These are phyloP conservation scores for Tephrocybe sp. DNA, from an alignment of 768 basidiomycete genomes.

Conservation along the genomic window DNA sequence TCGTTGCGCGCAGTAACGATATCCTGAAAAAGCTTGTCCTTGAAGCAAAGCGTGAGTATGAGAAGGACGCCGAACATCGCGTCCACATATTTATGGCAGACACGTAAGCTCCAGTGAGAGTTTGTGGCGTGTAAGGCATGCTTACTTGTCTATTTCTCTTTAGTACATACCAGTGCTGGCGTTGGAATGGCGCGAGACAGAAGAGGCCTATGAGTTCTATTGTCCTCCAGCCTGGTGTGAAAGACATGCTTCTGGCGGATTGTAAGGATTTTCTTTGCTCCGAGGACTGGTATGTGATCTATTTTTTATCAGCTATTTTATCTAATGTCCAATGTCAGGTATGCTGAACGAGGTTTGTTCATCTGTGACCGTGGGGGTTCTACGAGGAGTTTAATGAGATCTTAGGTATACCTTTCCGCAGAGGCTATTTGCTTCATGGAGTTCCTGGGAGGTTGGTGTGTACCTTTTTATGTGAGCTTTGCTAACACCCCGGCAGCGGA, in stretches of 20 bases:
- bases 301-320: constrained; percentile 9
- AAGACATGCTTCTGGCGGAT: constrained; percentile 86
- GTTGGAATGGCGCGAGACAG: constrained; percentile 85
- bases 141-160: not conserved
- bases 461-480: constrained; percentile 4
- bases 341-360: constrained; percentile 79
- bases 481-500: constrained; percentile 46
- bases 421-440: constrained; percentile 82
- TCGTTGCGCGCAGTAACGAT: constrained; percentile 85
- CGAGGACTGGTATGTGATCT: constrained; percentile 68
- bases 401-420: constrained; percentile 81
- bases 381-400: constrained; percentile 10
- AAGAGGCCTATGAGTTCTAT: constrained; percentile 94
- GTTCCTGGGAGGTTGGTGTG: constrained; percentile 73
- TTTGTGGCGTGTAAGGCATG: not conserved
- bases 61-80: constrained; percentile 88
- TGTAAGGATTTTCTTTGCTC: constrained; percentile 83
- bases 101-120: constrained; percentile 52
- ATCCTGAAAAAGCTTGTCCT: constrained; percentile 84
- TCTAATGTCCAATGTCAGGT: constrained; percentile 46
- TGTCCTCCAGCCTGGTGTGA: constrained; percentile 84
- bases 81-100: constrained; percentile 90
- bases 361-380: constrained; percentile 12
- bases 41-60: constrained; percentile 85
- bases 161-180: constrained; percentile 76